A percentile compares a stretch with the other conserved stretches of the same genome.
These are phyloP conservation scores for Sonneratia caseolaris DNA, from an alignment of 345 rosid species.

Conservation along the genomic window DNA sequence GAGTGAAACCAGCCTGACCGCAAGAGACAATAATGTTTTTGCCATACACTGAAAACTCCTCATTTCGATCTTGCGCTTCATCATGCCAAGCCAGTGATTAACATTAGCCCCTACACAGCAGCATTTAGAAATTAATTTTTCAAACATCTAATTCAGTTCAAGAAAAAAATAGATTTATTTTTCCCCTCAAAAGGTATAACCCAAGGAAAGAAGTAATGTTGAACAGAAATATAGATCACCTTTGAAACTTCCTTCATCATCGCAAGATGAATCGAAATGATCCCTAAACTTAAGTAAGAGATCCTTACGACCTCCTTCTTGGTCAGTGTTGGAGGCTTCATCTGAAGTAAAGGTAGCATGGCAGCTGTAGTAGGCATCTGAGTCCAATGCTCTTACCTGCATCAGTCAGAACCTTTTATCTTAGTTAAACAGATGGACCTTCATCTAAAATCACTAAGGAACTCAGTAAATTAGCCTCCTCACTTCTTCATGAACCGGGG, in stretches of 20 bases:
- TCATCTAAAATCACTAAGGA: not conserved
- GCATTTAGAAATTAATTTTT: slow-evolving; percentile 5
- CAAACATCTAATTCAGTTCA: not conserved
- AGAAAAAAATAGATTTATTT: not conserved
- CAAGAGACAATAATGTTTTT: slow-evolving; percentile 29
- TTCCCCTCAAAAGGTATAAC: too few relatives aligned
- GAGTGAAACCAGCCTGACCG: slow-evolving; percentile 40
- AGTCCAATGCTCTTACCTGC: slow-evolving; percentile 49
- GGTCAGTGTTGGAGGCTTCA: slow-evolving; percentile 24
- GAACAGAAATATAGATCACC: slow-evolving; percentile 19
- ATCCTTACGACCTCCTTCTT: slow-evolving; percentile 19
- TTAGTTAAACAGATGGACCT: not conserved
- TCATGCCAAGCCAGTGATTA: slow-evolving; percentile 28
- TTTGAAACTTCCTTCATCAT: slow-evolving; percentile 17
- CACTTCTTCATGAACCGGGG: slow-evolving; percentile 57
- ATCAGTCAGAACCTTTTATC: slow-evolving; percentile 1
- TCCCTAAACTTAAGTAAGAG: slow-evolving; percentile 18
- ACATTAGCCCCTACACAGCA: slow-evolving; percentile 30
- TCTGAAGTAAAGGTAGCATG: slow-evolving; percentile 35
- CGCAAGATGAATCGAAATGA: slow-evolving; percentile 10
- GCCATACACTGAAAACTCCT: slow-evolving; percentile 23
- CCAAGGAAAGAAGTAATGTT: not conserved
- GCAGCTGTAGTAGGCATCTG: slow-evolving; percentile 62
- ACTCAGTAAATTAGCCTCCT: not conserved
- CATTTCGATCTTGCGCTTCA: slow-evolving; percentile 37